These are phyloP conservation scores for Sugiyamaella chiloensis DNA, from an alignment of 805 yeast species.

Conservation along the genomic window DNA sequence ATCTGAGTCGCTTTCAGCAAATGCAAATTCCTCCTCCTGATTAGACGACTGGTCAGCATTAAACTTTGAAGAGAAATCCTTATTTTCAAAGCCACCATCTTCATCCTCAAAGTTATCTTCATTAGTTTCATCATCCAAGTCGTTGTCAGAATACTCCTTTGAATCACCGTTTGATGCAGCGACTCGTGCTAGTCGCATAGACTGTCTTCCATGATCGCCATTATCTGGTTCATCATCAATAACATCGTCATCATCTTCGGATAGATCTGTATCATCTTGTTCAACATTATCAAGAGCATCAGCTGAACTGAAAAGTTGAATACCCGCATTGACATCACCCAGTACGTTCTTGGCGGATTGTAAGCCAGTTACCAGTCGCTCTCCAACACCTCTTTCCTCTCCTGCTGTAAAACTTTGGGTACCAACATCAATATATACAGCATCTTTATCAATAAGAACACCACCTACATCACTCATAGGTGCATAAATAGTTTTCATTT, in stretches of 20 bases:
- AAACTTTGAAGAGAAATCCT: constrained; percentile 14
- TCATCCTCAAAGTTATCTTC: constrained; percentile 21
- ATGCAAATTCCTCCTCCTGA: constrained; percentile 47
- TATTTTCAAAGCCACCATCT: constrained; percentile 29
- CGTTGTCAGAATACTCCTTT: constrained; percentile 32
- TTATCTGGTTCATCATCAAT: constrained; percentile 40
- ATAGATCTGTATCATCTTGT: no score
- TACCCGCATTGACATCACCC: constrained; percentile 58
- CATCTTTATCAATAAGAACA: constrained; percentile 93
- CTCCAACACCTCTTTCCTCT: constrained; percentile 78
- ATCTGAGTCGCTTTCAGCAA: constrained; percentile 41
- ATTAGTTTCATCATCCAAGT: constrained; percentile 21
- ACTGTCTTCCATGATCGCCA: constrained; percentile 59
- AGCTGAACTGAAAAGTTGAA: constrained; percentile 68
- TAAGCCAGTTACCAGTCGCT: constrained; percentile 74
- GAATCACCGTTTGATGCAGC: constrained; percentile 22
- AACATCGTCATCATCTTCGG: constrained; percentile 42
- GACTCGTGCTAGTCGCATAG: constrained; percentile 56
- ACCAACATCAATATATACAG: constrained; percentile 89
- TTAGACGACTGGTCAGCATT: constrained; percentile 29
- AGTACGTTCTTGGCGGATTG: constrained; percentile 66
- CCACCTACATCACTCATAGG: constrained; percentile 99
- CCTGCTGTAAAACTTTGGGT: constrained; percentile 53
- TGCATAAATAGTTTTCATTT: constrained; percentile 90
- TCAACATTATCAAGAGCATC: constrained; percentile 46